Evolutionary conservation across 208 protist genomes (phyloP), one percentile per base, ranked within the genome.

Genomic region (Phytomonas francai): DNA sequence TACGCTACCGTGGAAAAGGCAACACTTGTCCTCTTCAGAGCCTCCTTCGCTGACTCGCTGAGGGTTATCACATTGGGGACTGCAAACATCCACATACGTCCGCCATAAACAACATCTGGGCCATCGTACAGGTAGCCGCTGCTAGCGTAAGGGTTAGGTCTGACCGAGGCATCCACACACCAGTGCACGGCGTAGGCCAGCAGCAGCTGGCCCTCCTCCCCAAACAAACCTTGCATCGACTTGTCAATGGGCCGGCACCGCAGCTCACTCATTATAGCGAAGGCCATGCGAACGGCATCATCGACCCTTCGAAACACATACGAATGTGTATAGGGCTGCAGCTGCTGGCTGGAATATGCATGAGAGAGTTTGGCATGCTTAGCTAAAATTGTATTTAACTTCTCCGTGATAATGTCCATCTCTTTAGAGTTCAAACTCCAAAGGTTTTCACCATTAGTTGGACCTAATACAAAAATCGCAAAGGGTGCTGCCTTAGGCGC

Each of bases 171-270:
- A 64, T 91, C 78, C 30, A 62, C 82, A 67, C 89, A 94, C 84
- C 86, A 94, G 78, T 94, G 83, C 30, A 92, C 78, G n/a, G 85
- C 78, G 63, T 80, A 89, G 22, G 78, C 74, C 56, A 94, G 22
- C 64, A 83, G 57, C 8, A 91, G 68, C 51, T 67, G 16, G 56
- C 84, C 81, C 29, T 88, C 81, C 12, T 87, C 81, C 32, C 84
- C 84, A 30, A 92, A 74, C 36, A 87, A 76, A 29, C 74, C 68
- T 45, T 62, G 76, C 65, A 94, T 75, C 33, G 78, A 67, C 2
- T 70, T 79, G 71, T 94, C 89, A 56, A 92, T 74, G 27, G 69
- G 74, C 3, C 73, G 25, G 25, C 32, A 67, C n/a, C 87, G 81
- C 32, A 89, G 65, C 65, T 87, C 77, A 56, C 85, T 79, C 31